Base-by-base conservation (phyloP, 1,284 basidiomycete species). In the Cutaneotrichosporon cavernicola region DNA sequence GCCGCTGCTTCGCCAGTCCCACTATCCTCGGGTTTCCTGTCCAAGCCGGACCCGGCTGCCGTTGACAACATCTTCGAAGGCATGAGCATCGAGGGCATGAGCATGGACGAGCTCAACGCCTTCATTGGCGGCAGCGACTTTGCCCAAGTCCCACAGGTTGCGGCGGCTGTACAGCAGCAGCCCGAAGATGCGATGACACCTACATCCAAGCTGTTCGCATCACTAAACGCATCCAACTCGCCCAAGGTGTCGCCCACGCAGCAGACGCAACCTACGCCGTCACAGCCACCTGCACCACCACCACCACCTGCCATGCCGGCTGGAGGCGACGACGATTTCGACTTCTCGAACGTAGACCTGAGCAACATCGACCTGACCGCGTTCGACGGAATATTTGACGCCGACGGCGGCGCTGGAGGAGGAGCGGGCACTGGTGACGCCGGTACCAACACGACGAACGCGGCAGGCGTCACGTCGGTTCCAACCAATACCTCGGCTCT, bases 51-150 rank as follows among this genome's bases (percentile, higher is more conserved):
- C 21, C 34, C 49, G 18, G 43, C 18, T 18, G 43, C 16, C 43
- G 43, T 46, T 9, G 65, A 62, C 14, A 47, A 43, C 2, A 56
- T 68, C 26, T 61, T 65, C 38, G 56, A 47, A 11, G 57, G 62
- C 61, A 59, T 70, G 26, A 64, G 67, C 43, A 53, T 70, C 21
- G 36, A 40, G 16, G 57, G 31, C 5, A 52, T 71, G 51, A 63
- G 61, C 36, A 70, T 70, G 61, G 69, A 66, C 50, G 71, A 73
- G 61, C 58, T 73, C n/a, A 66, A 62, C 7, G 69, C 70, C 1
- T 22, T 70, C 13, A 72, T 72, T 43, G 65, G 61, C 18, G 71
- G 69, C 13, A 56, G 58, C 47, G 62, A 62, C 31, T 64, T 61
- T 40, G 56, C 47, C n/a, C 57, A 21, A 21, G 26, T 21, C 43